These are phyloP conservation scores for Lyophyllum shimeji DNA, from an alignment of 768 basidiomycete species.

Conservation along the genomic window DNA sequence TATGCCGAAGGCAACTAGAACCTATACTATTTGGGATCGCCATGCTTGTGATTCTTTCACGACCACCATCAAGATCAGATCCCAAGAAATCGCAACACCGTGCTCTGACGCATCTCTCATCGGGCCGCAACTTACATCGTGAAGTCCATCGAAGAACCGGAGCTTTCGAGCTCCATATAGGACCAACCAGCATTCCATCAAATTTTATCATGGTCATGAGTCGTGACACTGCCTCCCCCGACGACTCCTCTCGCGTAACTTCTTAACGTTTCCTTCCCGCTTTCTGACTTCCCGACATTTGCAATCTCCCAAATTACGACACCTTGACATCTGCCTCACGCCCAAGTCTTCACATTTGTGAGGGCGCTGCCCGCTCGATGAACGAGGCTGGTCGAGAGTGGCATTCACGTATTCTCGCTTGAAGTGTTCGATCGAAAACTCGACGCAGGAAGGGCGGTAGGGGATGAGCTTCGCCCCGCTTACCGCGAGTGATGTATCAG, in stretches of 20 bases:
- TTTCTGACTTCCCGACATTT: neutral
- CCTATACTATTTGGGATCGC: neutral
- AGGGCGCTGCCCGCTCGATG: neutral
- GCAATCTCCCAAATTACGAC: neutral
- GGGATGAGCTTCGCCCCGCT: slow-evolving; percentile 9
- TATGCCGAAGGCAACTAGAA: neutral
- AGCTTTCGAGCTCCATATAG: neutral
- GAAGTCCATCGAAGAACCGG: neutral
- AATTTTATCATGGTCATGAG: neutral
- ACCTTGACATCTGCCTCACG: neutral
- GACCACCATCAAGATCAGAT: neutral
- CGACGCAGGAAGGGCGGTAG: neutral
- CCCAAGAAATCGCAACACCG: neutral
- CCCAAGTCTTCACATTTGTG: neutral
- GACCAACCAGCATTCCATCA: neutral
- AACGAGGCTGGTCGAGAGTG: neutral
- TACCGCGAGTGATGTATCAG: neutral
- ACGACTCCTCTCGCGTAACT: no score
- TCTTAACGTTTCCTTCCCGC: neutral
- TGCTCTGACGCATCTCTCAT: neutral
- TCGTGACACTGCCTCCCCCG: neutral
- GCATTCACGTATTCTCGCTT: neutral
- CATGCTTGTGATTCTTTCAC: neutral
- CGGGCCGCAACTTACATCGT: no score
- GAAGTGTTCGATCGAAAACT: neutral